phyloP scores from a whole-genome alignment of 768 basidiomycete genomes.

The Rhizopogon vesiculosus region DNA sequence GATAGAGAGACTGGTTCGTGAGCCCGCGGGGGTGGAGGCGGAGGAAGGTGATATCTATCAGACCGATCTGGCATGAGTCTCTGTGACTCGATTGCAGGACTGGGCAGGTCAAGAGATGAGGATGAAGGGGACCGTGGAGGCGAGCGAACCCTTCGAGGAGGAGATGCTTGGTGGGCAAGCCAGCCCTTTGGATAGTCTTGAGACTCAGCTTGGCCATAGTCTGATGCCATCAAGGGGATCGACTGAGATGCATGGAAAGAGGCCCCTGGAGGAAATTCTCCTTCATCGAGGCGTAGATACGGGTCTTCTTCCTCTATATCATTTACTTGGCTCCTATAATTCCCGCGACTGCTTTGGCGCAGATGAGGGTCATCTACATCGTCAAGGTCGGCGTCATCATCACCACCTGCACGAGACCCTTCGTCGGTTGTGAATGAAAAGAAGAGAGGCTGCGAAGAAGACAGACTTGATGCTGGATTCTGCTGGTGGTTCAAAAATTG shows the following conservation, averaged over 20 bases:
- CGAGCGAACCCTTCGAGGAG: constrained; percentile 41
- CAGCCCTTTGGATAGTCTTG: constrained; percentile 49
- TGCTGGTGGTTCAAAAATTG: constrained; percentile 69
- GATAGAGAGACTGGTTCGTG: constrained; percentile 38
- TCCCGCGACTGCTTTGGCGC: constrained; percentile 31
- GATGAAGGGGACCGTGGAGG: constrained; percentile 35
- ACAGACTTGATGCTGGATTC: constrained; percentile 46
- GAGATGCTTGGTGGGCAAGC: constrained; percentile 74
- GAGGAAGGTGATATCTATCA: constrained; percentile 33
- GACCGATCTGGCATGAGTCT: constrained; percentile 17
- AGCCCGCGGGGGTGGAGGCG: constrained; percentile 40
- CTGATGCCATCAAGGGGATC: constrained; percentile 31
- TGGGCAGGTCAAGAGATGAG: constrained; percentile 25
- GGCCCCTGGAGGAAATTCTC: constrained; percentile 42
- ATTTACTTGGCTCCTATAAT: constrained; percentile 21
- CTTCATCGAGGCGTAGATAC: constrained; percentile 71
- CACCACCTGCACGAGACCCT: constrained; percentile 47
- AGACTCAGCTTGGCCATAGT: constrained; percentile 30
- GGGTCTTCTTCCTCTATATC: constrained; percentile 66
- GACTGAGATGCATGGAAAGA: constrained; percentile 32
- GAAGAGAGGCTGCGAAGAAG: constrained; percentile 75
- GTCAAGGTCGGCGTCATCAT: constrained; percentile 51
- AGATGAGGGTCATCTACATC: constrained; percentile 79
- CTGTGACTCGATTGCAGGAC: background rate
- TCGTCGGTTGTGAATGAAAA: constrained; percentile 84